Conservation (phyloP, 1,139 yeast genomes). For the Sporopachydermia cereana region DNA sequence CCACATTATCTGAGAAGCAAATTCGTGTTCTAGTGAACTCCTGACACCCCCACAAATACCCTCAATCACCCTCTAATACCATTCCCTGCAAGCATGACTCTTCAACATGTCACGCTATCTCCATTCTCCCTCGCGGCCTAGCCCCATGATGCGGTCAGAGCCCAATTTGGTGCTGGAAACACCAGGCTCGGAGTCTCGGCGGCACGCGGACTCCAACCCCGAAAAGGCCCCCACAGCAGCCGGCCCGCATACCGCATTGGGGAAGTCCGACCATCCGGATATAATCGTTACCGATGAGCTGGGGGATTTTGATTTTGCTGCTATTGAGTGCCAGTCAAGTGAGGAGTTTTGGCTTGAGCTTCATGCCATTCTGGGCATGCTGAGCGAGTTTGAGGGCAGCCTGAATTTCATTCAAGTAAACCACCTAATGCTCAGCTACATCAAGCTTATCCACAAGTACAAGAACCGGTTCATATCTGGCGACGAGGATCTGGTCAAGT, state of each 20-base stretch:
- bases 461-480: background rate
- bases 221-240: no score
- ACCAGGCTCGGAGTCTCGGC: no score
- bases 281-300: background rate
- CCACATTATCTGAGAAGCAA: no score
- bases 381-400: background rate
- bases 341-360: constrained; percentile 2
- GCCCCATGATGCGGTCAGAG: background rate
- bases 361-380: background rate
- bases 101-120: no score
- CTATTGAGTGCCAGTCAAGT: background rate
- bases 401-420: background rate
- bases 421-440: background rate
- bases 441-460: background rate
- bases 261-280: no score
- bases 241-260: no score
- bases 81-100: no score
- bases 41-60: no score
- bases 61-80: no score
- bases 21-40: no score
- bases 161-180: background rate
- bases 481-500: constrained; percentile 12
- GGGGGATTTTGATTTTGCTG: background rate
- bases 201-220: no score
- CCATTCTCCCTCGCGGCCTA: no score